Conservation (phyloP, 257 asterid genomes). For the Cinchona pubescens region DNA sequence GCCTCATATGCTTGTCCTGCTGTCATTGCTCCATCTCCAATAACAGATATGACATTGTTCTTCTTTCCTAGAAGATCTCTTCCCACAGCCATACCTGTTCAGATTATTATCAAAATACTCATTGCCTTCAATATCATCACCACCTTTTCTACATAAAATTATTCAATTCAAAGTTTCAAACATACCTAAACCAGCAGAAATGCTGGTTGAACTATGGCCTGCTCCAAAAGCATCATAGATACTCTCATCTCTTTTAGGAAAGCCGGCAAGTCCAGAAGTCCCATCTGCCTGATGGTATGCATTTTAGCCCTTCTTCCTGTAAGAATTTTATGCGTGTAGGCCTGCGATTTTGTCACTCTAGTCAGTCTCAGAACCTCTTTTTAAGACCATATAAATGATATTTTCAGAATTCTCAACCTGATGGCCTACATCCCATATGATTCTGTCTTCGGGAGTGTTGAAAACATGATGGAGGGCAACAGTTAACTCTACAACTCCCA, state of each 20-base stretch:
- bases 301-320: slow-evolving; percentile 76
- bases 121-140: not conserved
- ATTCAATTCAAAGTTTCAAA: too few species aligned
- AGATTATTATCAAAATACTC: not conserved
- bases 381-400: too few species aligned
- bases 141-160: not conserved
- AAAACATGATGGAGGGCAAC: slow-evolving; percentile 86
- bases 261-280: slow-evolving; percentile 73
- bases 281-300: slow-evolving; percentile 63
- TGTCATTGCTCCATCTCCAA: slow-evolving; percentile 81
- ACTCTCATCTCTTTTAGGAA: slow-evolving; percentile 74
- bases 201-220: slow-evolving; percentile 88
- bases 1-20: slow-evolving; percentile 94
- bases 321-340: slow-evolving; percentile 71
- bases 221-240: slow-evolving; percentile 72
- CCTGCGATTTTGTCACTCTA: slow-evolving; percentile 29
- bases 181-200: slow-evolving; percentile 81
- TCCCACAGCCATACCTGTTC: slow-evolving; percentile 74
- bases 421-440: slow-evolving; percentile 92
- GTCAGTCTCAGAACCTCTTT: slow-evolving; percentile 7
- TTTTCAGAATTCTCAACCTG: too few species aligned
- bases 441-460: slow-evolving; percentile 61
- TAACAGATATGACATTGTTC: slow-evolving; percentile 60
- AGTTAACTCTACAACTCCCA: slow-evolving; percentile 74
- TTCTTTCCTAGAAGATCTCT: slow-evolving; percentile 67